A percentile compares a stretch with the other conserved stretches of the same genome.
phyloP scores from a whole-genome alignment of 345 rosid genomes.

The Corymbia maculata region DNA sequence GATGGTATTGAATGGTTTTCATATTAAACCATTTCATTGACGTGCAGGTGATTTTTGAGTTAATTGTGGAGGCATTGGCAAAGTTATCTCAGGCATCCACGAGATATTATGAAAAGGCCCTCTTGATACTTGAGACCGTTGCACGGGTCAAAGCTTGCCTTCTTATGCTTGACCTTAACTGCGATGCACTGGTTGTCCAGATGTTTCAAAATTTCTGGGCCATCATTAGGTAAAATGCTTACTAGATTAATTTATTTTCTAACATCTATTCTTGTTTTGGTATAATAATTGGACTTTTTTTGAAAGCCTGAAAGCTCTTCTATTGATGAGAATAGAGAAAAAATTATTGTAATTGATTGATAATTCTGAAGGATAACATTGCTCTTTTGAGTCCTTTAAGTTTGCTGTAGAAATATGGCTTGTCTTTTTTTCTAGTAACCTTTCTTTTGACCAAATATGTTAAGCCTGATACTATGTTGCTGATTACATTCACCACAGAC shows the following conservation, averaged over 20 bases:
- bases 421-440: neutral
- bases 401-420: neutral
- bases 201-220: constrained; percentile 63
- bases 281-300: neutral
- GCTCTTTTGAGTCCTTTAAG: neutral
- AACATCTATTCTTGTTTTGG: neutral
- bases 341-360: too few species aligned
- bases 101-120: constrained; percentile 47
- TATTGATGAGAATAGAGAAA: neutral
- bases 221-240: constrained; percentile 35
- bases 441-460: neutral
- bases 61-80: constrained; percentile 40
- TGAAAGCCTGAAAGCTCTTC: neutral
- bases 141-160: constrained; percentile 57
- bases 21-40: constrained; percentile 1
- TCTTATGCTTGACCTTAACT: constrained; percentile 78
- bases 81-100: constrained; percentile 41
- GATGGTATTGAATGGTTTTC: neutral
- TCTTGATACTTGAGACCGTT: constrained; percentile 49
- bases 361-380: neutral
- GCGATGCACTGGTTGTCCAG: constrained; percentile 43
- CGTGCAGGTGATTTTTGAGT: constrained; percentile 49
- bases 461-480: neutral
- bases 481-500: neutral
- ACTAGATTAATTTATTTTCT: neutral